Base-by-base conservation (phyloP, 345 rosid genomes). In the Populus tremula region DNA sequence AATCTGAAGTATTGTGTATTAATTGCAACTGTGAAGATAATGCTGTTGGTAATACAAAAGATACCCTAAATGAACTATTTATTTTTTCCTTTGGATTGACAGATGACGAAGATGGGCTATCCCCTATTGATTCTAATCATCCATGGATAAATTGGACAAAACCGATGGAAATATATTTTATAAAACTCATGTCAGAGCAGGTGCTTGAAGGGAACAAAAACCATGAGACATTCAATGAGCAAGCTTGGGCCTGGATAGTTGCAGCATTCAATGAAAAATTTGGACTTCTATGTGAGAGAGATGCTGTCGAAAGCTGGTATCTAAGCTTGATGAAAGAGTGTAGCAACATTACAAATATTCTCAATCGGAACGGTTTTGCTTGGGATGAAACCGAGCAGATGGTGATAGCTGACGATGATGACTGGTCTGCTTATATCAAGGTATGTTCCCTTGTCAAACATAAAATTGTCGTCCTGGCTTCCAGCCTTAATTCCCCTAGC, bases 51-150 rank as follows among this genome's bases (percentile, higher is more conserved):
- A 50, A 14, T 17, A 49, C 53, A 20, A 50, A 13, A 47, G 17
- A 47, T 47, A 47, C 50, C 50, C 17, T 47, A 47, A 47, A 47
- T 47, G 50, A 47, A 47, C 50, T 47, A 47, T 14, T 12, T 47
- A 47, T 47, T 59, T 39, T 67, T 61, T 54, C n/a, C 9, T 68
- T 71, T 70, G 69, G 43, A 71, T 78, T 79, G 77, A 65, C 69
- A 85, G 90, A 72, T 54, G 82, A 79, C 20, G 90, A 84, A 35
- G 84, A 82, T 62, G 78, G 72, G 29, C 82, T 31, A 36, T 71
- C 77, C 77, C 79, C 77, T 27, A 62, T 54, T 63, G 76, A 67
- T 79, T 67, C 73, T 71, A 77, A 77, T 65, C 78, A 77, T 43
- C 65, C 70, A 6, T 64, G 69, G 35, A 50, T 77, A 43, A 70